Base-by-base conservation (phyloP, 1,139 yeast species). In the Pneumocystis canis region DNA sequence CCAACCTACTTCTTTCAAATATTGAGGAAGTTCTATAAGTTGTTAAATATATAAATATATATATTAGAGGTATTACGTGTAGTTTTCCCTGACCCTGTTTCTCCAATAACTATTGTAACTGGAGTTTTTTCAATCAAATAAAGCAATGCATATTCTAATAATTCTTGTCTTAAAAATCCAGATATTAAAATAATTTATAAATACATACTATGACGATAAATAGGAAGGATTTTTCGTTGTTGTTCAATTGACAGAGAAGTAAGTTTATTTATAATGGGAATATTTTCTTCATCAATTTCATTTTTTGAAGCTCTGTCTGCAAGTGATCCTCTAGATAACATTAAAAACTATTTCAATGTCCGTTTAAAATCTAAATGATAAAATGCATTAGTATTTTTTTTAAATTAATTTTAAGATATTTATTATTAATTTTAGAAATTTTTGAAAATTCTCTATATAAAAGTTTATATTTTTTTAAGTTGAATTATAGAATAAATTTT, bases 81-180 rank as follows among this genome's bases (percentile, higher is more conserved):
- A 1, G 95, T 85, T 71, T 88, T 88, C 69, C 95, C 96, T 0
- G 95, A 86, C 35, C 95, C 95, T 0, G 95, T 87, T 70, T 87
- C 95, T 65, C 95, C 95, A 67, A 87, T 80, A 1, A 88, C 80
- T 3, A 88, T 78, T 5, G 83, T 78, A 0, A 87, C 87, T 71
- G 87, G 95, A 69, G 86, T 84, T 5, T 64, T 63, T 58, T 68
- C 67, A n/a, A 69, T 31, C 31, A 67, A 41, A 47, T 65, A 65
- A 40, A 66, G 67, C 5, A 69, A 53, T 40, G 59, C 57, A 47
- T 47, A 28, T 20, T 47, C 54, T 47, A 20, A 25, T 25, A 3
- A 28, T 47, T 47, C 20, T 16, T 3, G 20, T 11, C 30, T 25
- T 47, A 41, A 47, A 59, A 18, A 18, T 32, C 31, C 25, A n/a